These are phyloP conservation scores for Aspergillus aculeatus DNA, from an alignment of 2,329 filamentous ascomycete species.

Conservation along the genomic window DNA sequence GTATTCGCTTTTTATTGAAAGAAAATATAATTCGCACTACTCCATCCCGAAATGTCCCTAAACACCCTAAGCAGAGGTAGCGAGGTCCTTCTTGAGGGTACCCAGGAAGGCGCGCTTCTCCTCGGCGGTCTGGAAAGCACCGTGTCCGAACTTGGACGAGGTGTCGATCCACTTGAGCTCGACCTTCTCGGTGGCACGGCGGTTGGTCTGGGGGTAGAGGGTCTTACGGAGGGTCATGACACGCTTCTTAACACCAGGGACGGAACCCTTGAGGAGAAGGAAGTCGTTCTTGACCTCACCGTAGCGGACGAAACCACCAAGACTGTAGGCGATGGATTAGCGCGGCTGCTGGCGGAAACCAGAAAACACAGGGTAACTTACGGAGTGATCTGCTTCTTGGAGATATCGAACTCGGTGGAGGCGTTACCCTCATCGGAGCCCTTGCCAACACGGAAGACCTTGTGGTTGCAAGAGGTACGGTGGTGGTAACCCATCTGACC, in stretches of 20 bases:
- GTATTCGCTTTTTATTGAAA: constrained; percentile 45
- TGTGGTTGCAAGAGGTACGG: constrained; percentile 99
- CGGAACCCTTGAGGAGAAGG: constrained; percentile 94
- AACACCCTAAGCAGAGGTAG: constrained; percentile 54
- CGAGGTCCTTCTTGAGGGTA: constrained; percentile 98
- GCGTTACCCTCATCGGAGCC: constrained; percentile 86
- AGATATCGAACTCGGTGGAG: constrained; percentile 91
- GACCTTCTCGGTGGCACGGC: constrained; percentile 97
- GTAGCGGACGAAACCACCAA: constrained; percentile 99
- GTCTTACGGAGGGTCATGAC: constrained; percentile 98
- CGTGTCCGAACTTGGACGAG: constrained; percentile 99
- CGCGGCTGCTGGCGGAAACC: constrained; percentile 23
- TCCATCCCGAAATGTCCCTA: constrained; percentile 34
- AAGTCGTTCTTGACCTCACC: constrained; percentile 99
- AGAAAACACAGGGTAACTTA: constrained; percentile 57
- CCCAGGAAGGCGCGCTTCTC: constrained; percentile 98
- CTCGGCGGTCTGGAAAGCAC: constrained; percentile 96
- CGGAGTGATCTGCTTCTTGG: constrained; percentile 99
- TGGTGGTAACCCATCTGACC: constrained; percentile 99
- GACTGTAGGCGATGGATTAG: constrained; percentile 55
- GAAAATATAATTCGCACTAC: constrained; percentile 40
- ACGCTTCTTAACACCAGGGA: constrained; percentile 99
- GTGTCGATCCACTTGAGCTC: constrained; percentile 99
- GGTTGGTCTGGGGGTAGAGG: constrained; percentile 94
- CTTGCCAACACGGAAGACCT: constrained; percentile 98